Evolutionary conservation across 2,329 filamentous ascomycete species (phyloP).

Genomic region (Aspergillus calidoustus): DNA sequence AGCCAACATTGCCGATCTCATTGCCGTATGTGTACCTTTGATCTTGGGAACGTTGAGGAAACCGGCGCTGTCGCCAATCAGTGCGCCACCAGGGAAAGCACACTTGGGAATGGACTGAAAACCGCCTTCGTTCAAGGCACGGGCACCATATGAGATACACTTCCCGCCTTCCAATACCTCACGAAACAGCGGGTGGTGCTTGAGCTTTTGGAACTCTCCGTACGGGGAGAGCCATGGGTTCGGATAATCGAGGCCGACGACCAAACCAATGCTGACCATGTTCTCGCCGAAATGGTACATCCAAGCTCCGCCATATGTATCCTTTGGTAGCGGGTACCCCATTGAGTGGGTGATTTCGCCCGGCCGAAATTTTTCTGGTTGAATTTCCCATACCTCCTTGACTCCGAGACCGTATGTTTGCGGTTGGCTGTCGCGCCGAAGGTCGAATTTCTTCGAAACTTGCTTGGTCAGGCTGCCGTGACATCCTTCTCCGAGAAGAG

Average conservation of each 20-base stretch:
- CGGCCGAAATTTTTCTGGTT: conserved; percentile 87
- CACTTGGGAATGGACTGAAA: conserved; percentile 98
- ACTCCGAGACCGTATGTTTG: conserved; percentile 95
- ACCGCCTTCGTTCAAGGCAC: conserved; percentile 89
- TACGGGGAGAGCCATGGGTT: conserved; percentile 98
- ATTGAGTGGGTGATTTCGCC: conserved; percentile 87
- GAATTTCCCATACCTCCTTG: conserved; percentile 97
- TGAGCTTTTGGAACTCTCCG: conserved; percentile 96
- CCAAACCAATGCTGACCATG: conserved; percentile 86
- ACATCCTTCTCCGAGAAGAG: conserved; percentile 91
- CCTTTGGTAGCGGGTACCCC: conserved; percentile 84
- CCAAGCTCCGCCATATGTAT: conserved; percentile 97
- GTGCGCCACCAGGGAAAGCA: conserved; percentile 90
- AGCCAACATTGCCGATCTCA: conserved; percentile 96
- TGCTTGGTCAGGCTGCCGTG: conserved; percentile 96
- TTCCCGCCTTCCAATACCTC: conserved; percentile 91
- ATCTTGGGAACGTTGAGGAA: conserved; percentile 98
- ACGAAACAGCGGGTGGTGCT: conserved; percentile 91
- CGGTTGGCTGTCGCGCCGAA: conserved; percentile 84
- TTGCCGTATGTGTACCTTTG: conserved; percentile 97
- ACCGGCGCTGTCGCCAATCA: conserved; percentile 94
- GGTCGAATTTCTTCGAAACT: conserved; percentile 89
- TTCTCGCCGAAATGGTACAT: conserved; percentile 99
- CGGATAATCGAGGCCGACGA: conserved; percentile 91
- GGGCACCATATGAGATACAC: conserved; percentile 94